Evolutionary conservation across 306 rosid genomes (phyloP).

Genomic region (Pyrus betulifolia): DNA sequence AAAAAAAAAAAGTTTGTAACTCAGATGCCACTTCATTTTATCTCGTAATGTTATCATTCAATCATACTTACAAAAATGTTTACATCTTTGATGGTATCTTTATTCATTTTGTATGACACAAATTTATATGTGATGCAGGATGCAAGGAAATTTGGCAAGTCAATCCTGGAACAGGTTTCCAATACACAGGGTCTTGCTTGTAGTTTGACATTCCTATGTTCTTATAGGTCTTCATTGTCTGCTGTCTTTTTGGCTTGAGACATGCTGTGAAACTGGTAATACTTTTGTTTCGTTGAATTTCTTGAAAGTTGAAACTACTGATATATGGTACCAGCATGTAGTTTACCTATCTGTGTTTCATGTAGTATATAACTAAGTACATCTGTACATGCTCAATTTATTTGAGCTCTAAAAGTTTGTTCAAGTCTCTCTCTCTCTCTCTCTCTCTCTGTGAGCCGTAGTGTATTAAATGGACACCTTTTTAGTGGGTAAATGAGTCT

Average conservation of each 20-base stretch:
- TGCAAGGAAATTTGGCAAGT: constrained; percentile 85
- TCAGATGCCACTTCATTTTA: not conserved
- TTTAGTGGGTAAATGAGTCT: not conserved
- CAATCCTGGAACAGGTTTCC: constrained; percentile 78
- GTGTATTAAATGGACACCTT: not conserved
- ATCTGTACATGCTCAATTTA: not conserved
- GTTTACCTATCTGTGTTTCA: not conserved
- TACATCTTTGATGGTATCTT: not conserved
- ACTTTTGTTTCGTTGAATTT: not conserved
- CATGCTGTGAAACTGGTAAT: constrained; percentile 93
- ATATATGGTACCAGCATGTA: not conserved
- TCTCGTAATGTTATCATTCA: not conserved
- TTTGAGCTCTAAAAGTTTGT: not conserved
- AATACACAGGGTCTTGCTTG: constrained; percentile 68
- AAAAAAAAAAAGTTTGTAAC: not conserved
- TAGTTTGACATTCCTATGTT: constrained; percentile 86
- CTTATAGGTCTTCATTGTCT: constrained; percentile 40
- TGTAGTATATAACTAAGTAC: not conserved
- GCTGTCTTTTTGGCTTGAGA: constrained; percentile 57
- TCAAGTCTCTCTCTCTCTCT: not conserved
- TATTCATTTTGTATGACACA: not conserved
- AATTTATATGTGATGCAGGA: constrained; percentile 36
- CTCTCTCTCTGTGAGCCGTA: no score
- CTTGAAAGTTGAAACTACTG: constrained; percentile 9
- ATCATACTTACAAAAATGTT: not conserved